phyloP scores from a whole-genome alignment of 2,329 filamentous ascomycete species.

The Mycocentrospora acerina region DNA sequence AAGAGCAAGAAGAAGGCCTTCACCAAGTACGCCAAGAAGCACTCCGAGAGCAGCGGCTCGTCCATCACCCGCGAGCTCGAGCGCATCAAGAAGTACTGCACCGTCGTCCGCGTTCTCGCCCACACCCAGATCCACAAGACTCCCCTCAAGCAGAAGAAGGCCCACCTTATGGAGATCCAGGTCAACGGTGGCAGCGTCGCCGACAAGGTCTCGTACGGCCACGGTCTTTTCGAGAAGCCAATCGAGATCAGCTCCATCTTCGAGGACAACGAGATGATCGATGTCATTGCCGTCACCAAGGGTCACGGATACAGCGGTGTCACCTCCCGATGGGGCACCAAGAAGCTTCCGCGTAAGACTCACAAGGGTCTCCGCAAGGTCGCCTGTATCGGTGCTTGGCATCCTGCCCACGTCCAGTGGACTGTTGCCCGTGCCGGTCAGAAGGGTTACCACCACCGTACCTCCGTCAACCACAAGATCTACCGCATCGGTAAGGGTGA shows the following conservation, averaged over 20 bases:
- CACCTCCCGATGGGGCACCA: conserved; percentile 97
- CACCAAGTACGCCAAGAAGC: conserved; percentile 99
- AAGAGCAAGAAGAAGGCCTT: conserved; percentile 99
- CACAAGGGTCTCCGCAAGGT: conserved; percentile 99
- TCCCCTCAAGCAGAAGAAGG: conserved; percentile 99
- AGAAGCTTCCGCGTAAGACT: conserved; percentile 99
- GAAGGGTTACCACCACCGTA: conserved; percentile 99
- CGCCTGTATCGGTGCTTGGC: conserved; percentile 99
- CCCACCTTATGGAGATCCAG: conserved; percentile 99
- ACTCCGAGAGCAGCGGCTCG: conserved; percentile 88
- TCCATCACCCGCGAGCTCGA: conserved; percentile 96
- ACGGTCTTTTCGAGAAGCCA: conserved; percentile 98
- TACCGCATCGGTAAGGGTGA: conserved; percentile 96
- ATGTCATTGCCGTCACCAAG: conserved; percentile 99
- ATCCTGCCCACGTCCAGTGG: conserved; percentile 99
- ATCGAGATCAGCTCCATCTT: conserved; percentile 92
- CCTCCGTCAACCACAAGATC: conserved; percentile 99
- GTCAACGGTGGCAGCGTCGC: conserved; percentile 95
- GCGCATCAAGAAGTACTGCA: conserved; percentile 99
- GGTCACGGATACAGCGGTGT: conserved; percentile 99
- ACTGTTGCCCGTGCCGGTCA: conserved; percentile 99
- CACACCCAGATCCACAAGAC: conserved; percentile 99
- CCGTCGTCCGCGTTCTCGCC: conserved; percentile 96
- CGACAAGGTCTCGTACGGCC: conserved; percentile 96
- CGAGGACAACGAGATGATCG: conserved; percentile 99